Evolutionary conservation across 257 asterid genomes (phyloP), one percentile per base, ranked within the genome.

Genomic region (Cruciata laevipes): DNA sequence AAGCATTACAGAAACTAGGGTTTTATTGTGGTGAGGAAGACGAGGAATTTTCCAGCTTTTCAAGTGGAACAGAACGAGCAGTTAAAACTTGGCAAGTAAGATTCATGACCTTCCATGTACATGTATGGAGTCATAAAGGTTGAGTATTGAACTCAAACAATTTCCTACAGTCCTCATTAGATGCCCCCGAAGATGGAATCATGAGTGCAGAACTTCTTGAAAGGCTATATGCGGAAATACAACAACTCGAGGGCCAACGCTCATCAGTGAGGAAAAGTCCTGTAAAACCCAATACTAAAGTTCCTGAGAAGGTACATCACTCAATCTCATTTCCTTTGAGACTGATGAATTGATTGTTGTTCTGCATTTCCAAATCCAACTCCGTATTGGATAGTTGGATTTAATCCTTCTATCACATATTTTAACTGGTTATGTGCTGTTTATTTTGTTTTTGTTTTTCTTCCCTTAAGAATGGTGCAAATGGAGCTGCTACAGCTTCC

Each of bases 11-110:
- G 77, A 85, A 82, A 75, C 83, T 88, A 33, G 99, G 99, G 61
- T 90, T 86, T 78, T 93, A 90, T 75, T 90, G 90, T 37, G 97
- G 99, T 17, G 99, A 93, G 78, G 99, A 93, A 85, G 97, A 93
- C 73, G 84, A 84, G 73, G 99, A 93, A 69, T 93, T 13, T 76
- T 86, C 88, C 25, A 82, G 77, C 83, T 90, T 90, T 77, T 77
- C 90, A 13, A 77, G 79, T 42, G 97, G 92, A 77, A 90, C 99
- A 5, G 95, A 88, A 77, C 86, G 92, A 58, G 97, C 99, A 40
- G 96, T 90, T 23, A 90, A 87, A 82, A 90, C 97, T 55, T 93
- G 99, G 99, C 99, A 90, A 83, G 99, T 93, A 82, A 25, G 89
- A 81, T 37, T 47, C 62, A 3, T 18, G 24, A 42, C n/a, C 32